Evolutionary conservation across 176 grass and related monocot species (phyloP).

Genomic region (Aegilops tauschii): DNA sequence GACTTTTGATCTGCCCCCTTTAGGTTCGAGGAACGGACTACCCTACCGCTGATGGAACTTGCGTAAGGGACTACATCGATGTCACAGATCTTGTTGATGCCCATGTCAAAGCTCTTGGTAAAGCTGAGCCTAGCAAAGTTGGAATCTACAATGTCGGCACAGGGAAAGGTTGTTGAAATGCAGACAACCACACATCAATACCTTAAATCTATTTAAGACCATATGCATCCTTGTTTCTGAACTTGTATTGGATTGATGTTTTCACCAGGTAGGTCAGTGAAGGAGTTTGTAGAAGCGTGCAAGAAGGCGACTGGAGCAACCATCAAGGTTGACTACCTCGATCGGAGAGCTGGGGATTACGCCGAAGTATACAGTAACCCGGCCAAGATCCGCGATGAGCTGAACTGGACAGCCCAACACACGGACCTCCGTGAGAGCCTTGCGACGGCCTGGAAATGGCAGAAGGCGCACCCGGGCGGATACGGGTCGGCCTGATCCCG

Average conservation of each 20-base stretch:
- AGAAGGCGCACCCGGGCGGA: slow-evolving; percentile 70
- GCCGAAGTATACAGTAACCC: slow-evolving; percentile 95
- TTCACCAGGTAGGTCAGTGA: slow-evolving; percentile 90
- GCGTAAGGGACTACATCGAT: slow-evolving; percentile 94
- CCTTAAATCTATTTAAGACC: background rate
- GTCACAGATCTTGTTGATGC: slow-evolving; percentile 99
- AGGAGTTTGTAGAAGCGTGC: slow-evolving; percentile 92
- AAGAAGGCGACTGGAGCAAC: slow-evolving; percentile 73
- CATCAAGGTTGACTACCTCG: slow-evolving; percentile 70
- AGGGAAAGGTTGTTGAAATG: slow-evolving; percentile 58
- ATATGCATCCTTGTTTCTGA: slow-evolving; percentile 25
- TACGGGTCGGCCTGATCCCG: slow-evolving; percentile 51
- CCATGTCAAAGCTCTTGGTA: slow-evolving; percentile 93
- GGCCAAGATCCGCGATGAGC: slow-evolving; percentile 64
- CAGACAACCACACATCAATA: background rate
- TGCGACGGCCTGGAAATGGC: slow-evolving; percentile 86
- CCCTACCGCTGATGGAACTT: slow-evolving; percentile 73
- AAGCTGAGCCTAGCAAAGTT: slow-evolving; percentile 73
- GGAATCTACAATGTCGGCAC: slow-evolving; percentile 99
- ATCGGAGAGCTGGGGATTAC: slow-evolving; percentile 84
- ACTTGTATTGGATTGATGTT: slow-evolving; percentile 16
- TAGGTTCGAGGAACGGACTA: slow-evolving; percentile 86
- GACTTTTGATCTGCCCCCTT: background rate
- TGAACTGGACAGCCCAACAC: slow-evolving; percentile 86
- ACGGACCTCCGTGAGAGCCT: slow-evolving; percentile 85